Evolutionary conservation across 2,329 filamentous ascomycete genomes (phyloP).

Genomic region (Fusarium nygamai): DNA sequence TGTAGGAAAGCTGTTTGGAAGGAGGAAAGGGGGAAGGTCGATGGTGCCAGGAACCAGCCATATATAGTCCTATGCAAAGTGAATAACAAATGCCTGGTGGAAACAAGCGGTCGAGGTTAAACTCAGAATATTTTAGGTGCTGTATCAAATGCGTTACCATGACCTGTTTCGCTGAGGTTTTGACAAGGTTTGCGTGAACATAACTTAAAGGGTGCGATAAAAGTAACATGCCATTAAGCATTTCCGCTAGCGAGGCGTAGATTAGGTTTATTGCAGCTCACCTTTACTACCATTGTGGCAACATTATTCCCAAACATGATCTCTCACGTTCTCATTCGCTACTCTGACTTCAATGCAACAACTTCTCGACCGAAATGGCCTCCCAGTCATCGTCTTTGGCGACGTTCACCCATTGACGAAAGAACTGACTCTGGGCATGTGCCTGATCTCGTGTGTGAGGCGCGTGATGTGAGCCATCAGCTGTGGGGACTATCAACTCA

Average conservation of each 20-base stretch:
- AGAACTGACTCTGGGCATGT: no score
- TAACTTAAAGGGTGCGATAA: neutral
- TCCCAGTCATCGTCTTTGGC: neutral
- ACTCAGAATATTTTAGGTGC: neutral
- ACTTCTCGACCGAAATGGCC: neutral
- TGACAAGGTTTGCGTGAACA: neutral
- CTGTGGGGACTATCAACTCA: no score
- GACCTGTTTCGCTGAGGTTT: neutral
- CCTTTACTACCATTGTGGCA: neutral
- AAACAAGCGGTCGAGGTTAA: neutral
- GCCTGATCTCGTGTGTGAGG: no score
- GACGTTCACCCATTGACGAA: no score
- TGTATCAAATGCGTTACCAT: neutral
- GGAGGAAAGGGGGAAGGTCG: no score
- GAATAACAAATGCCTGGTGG: rapidly evolving
- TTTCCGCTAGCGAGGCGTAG: neutral
- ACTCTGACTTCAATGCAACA: neutral
- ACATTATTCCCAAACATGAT: neutral
- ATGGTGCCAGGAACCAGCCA: neutral
- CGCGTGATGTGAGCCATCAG: no score
- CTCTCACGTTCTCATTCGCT: no score
- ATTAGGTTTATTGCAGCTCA: neutral
- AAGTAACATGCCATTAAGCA: neutral
- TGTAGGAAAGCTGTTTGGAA: neutral
- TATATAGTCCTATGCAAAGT: neutral